These are phyloP conservation scores for Mortierella sp. DNA, from an alignment of 371 early-diverging fungal species.

Conservation along the genomic window DNA sequence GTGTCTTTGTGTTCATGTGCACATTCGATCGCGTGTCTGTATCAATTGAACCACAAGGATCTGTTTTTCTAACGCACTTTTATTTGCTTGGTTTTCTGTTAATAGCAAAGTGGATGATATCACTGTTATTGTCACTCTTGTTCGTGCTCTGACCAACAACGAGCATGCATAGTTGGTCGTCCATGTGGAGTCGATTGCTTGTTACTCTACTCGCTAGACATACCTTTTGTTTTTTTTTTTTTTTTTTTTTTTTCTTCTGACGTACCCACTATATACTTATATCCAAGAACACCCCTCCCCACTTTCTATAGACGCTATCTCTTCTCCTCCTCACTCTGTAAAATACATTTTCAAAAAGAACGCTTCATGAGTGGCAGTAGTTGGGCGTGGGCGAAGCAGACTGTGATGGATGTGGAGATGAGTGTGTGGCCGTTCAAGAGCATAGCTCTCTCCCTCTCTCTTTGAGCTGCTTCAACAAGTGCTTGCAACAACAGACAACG, in stretches of 20 bases:
- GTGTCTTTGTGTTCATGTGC: background rate
- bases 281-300: background rate
- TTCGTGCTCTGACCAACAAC: constrained; percentile 33
- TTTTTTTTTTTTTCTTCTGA: background rate
- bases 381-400: background rate
- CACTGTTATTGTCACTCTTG: constrained; percentile 61
- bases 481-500: background rate
- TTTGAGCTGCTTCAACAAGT: background rate
- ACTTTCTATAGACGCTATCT: background rate
- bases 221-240: too few relatives aligned
- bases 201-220: background rate
- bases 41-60: background rate
- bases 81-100: background rate
- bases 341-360: constrained; percentile 5
- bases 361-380: background rate
- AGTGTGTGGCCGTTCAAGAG: background rate
- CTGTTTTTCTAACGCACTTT: background rate
- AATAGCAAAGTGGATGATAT: constrained; percentile 44
- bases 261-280: background rate
- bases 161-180: constrained; percentile 12
- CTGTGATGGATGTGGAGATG: background rate
- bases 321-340: background rate
- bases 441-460: background rate
- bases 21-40: background rate
- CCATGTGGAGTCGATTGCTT: background rate